These are phyloP conservation scores for Tephrocybe sp. DNA, from an alignment of 768 basidiomycete genomes.

Conservation along the genomic window DNA sequence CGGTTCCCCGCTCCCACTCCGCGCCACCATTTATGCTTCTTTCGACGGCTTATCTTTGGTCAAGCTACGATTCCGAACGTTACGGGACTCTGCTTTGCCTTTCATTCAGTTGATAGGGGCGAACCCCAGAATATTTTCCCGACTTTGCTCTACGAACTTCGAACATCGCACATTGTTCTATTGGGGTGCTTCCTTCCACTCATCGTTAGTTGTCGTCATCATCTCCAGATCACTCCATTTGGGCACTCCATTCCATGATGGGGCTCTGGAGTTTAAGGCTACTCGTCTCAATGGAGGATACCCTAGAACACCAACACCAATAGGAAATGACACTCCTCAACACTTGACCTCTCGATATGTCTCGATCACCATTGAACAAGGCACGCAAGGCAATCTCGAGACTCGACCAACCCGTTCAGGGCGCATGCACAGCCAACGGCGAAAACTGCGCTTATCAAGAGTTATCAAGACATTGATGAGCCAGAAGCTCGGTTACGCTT, in stretches of 20 bases:
- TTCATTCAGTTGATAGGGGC: not conserved
- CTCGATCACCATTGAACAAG: not conserved
- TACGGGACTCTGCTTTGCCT: not conserved
- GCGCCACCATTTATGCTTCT: not conserved
- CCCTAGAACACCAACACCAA: too few relatives aligned
- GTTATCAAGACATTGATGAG: not conserved
- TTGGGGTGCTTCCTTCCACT: not conserved
- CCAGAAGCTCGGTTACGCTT: not conserved
- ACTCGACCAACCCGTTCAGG: not conserved
- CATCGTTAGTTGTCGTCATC: not conserved
- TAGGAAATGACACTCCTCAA: not conserved
- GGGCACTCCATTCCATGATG: too few relatives aligned
- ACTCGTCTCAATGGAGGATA: not conserved
- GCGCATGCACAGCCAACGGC: slow-evolving; percentile 1
- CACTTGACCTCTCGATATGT: not conserved
- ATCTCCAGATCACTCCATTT: not conserved
- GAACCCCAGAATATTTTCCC: not conserved
- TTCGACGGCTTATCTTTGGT: not conserved
- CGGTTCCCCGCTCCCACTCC: not conserved
- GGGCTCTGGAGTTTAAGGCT: not conserved
- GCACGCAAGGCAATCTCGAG: not conserved
- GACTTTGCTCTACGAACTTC: not conserved
- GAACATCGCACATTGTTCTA: not conserved
- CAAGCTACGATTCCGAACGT: slow-evolving; percentile 7
- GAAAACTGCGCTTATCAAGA: slow-evolving; percentile 11